Evolutionary conservation across 352 stramenopile species (phyloP), one percentile per base, ranked within the genome.

Genomic region (Phytophthora cactorum): DNA sequence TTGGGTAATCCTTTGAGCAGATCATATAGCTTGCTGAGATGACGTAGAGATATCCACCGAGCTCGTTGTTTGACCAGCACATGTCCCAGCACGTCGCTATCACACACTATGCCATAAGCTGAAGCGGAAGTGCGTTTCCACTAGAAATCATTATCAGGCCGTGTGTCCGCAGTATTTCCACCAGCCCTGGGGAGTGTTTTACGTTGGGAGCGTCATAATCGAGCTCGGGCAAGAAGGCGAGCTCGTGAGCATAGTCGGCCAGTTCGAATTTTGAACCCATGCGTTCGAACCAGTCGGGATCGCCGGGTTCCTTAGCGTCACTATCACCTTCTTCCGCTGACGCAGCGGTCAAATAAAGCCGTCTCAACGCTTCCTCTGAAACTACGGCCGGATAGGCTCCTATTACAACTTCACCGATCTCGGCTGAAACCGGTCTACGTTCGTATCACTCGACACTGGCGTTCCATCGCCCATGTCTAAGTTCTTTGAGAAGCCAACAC

Each of bases 51-150:
- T 17, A 43, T 22, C 27, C 51, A n/a, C 5, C 51, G 51, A 34
- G 51, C 31, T 46, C 31, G 5, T 15, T 57, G 51, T 12, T 45
- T 31, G 8, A 57, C 46, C 9, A 8, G n/a, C 12, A 4, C 32
- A 12, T 57, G 31, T 12, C 32, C 32, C 17, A 34, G 14, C 0
- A 57, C 51, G 27, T 57, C 51, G 5, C 31, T 57, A n/a, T 57
- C 51, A 11, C 51, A 57, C 4, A 45, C 9, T 5, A 12, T 11
- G 17, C 15, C 39, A 22, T 45, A 45, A 5, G 39, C 12, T 45
- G 39, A n/a, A 11, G 39, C 4, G 12, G 39, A 22, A 45, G 39
- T 2, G 39, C 39, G 6, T 45, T 45, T 10, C 39, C 39, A 53
- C 12, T 45, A 7, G 39, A 45, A 22, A 45, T 45, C 34, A 39